Base-by-base conservation (phyloP, 2,329 filamentous ascomycete species). In the Claviceps maximensis region DNA sequence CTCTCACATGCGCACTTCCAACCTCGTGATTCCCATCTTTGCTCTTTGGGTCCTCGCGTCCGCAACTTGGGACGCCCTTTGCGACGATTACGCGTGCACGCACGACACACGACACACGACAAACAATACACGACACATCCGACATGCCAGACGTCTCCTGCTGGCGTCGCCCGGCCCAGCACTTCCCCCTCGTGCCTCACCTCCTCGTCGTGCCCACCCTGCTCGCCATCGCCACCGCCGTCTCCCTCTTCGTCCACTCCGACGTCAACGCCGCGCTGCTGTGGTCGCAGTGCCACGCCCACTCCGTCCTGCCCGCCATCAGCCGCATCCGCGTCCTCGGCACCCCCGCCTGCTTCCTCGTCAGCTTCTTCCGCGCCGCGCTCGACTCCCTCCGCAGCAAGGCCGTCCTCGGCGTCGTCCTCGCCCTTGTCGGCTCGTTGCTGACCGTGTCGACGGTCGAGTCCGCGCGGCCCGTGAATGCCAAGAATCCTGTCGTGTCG, bases 201-300 rank as follows among this genome's bases (percentile, higher is more conserved):
- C 64, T 80, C 38, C 63, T 75, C n/a, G 70, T 79, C 45, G 62
- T 73, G 2, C 71, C 76, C 10, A 65, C 75, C 48, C 60, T 77
- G 31, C 68, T 79, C 51, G 68, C 74, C 58, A 45, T 71, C 54
- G 61, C 67, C 42, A 76, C 74, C 4, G 64, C 64, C 29, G 53
- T 65, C 56, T 58, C 65, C 27, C 70, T 78, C 58, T 72, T 75
- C 57, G 53, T 67, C 31, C 69, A 74, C 62, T 69, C 70, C 44
- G 74, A 77, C 63, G 69, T 76, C 62, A 75, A 78, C 67, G 66
- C 72, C 53, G 70, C 73, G 19, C 66, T 77, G 56, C 73, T 79
- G 55, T 77, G 72, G 66, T 77, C 74, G 45, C 75, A 78, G 58
- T 79, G 76, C 63, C 71, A 77, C 60, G 67, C 76, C 2, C 71